phyloP scores from a whole-genome alignment of 306 rosid genomes.

The Vicia faba region DNA sequence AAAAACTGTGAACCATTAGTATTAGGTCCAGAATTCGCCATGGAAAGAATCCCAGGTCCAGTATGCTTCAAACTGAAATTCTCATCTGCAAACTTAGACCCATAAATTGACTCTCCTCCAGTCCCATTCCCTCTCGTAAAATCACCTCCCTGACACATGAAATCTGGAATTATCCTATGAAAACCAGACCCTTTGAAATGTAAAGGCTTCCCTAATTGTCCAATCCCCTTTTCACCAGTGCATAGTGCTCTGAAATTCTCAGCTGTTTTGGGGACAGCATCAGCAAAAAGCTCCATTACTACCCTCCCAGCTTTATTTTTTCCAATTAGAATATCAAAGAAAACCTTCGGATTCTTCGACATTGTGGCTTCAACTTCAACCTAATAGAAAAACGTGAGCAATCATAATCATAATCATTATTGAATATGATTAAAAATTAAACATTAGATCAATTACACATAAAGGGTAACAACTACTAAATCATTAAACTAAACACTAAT shows the following conservation, averaged over 20 bases:
- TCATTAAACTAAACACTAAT: not conserved
- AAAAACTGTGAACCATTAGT: constrained; percentile 93
- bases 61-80: constrained; percentile 80
- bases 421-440: too few relatives aligned
- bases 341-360: constrained; percentile 82
- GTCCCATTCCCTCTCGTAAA: constrained; percentile 82
- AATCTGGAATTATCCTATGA: constrained; percentile 75
- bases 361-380: constrained; percentile 33
- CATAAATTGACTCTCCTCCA: constrained; percentile 90
- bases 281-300: constrained; percentile 76
- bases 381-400: too few relatives aligned
- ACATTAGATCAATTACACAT: too few relatives aligned
- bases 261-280: constrained; percentile 77
- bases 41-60: constrained; percentile 76
- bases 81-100: constrained; percentile 65
- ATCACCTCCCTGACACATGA: constrained; percentile 95
- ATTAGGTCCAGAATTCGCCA: constrained; percentile 82
- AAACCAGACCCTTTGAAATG: constrained; percentile 76
- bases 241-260: constrained; percentile 92
- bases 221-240: constrained; percentile 80
- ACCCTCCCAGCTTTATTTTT: constrained; percentile 74
- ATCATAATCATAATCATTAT: too few relatives aligned
- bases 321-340: constrained; percentile 81
- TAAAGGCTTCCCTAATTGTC: constrained; percentile 61
- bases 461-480: too few relatives aligned